Percentiles rank a stretch among this genome's conserved stretches.
phyloP scores from a whole-genome alignment of 306 rosid genomes.

The Senna siamea region DNA sequence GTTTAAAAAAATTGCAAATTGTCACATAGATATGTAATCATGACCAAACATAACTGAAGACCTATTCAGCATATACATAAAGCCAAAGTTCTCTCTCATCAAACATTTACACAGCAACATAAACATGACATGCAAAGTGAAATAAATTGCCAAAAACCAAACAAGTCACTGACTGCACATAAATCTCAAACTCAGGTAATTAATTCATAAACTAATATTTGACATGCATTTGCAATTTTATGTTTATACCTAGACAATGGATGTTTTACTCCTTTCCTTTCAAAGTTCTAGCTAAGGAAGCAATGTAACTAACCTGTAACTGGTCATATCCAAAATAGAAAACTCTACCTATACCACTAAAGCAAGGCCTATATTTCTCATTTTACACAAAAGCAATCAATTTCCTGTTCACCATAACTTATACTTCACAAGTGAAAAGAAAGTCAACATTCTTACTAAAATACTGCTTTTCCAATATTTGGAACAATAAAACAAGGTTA shows the following conservation, averaged over 20 bases:
- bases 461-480: constrained; percentile 8
- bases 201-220: background rate
- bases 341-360: background rate
- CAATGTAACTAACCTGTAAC: background rate
- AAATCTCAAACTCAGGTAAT: constrained; percentile 20
- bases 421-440: background rate
- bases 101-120: constrained; percentile 19
- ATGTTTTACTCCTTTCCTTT: background rate
- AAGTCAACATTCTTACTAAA: constrained; percentile 1
- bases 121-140: constrained; percentile 18
- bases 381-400: background rate
- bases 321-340: constrained; percentile 18
- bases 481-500: constrained; percentile 10
- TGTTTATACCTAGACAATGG: background rate
- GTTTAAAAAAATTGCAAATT: constrained; percentile 7
- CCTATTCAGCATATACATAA: constrained; percentile 9
- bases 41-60: background rate
- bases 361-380: constrained; percentile 11
- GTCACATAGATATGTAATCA: constrained; percentile 13
- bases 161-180: background rate
- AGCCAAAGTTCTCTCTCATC: background rate
- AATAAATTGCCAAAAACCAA: background rate
- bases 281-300: background rate
- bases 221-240: background rate
- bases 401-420: background rate